A percentile compares a stretch with the other conserved stretches of the same genome.
phyloP scores from a whole-genome alignment of 1,284 basidiomycete genomes.

The Schizophyllum commune region DNA sequence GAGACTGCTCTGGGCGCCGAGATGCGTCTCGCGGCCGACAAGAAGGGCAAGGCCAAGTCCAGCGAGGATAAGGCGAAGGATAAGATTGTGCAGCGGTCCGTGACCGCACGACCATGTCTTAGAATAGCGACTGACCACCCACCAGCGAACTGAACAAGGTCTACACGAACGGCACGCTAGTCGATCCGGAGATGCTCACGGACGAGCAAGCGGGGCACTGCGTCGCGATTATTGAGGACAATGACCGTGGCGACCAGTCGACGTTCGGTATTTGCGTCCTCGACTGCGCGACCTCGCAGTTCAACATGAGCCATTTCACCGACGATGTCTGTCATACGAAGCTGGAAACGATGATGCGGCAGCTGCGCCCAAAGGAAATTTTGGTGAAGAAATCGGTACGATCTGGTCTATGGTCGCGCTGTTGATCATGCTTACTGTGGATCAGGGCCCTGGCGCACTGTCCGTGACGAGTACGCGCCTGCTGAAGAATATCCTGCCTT shows the following conservation, averaged over 20 bases:
- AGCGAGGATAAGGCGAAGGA: slow-evolving; percentile 55
- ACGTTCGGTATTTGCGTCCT: slow-evolving; percentile 91
- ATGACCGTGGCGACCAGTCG: slow-evolving; percentile 36
- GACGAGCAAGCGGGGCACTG: slow-evolving; percentile 97
- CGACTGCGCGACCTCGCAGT: slow-evolving; percentile 95
- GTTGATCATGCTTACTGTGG: too few relatives aligned
- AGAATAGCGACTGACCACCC: not conserved
- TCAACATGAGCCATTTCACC: slow-evolving; percentile 84
- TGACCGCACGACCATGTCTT: not conserved
- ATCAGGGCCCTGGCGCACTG: slow-evolving; percentile 61
- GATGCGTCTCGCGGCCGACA: slow-evolving; percentile 72
- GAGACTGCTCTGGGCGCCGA: slow-evolving; percentile 88
- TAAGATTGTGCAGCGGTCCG: slow-evolving; percentile 74
- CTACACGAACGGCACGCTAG: slow-evolving; percentile 94
- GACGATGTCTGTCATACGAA: slow-evolving; percentile 92
- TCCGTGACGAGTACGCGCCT: slow-evolving; percentile 76
- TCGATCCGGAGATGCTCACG: slow-evolving; percentile 83
- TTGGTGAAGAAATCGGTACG: slow-evolving; percentile 81
- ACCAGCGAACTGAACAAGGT: slow-evolving; percentile 88
- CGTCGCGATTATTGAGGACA: slow-evolving; percentile 76
- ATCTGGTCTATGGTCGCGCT: too few relatives aligned
- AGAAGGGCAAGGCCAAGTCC: slow-evolving; percentile 54
- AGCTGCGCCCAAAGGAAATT: slow-evolving; percentile 89
- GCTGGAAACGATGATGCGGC: slow-evolving; percentile 90
- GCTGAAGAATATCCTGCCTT: slow-evolving; percentile 72